Evolutionary conservation across 345 rosid species (phyloP).

Genomic region (Hibiscus syriacus): DNA sequence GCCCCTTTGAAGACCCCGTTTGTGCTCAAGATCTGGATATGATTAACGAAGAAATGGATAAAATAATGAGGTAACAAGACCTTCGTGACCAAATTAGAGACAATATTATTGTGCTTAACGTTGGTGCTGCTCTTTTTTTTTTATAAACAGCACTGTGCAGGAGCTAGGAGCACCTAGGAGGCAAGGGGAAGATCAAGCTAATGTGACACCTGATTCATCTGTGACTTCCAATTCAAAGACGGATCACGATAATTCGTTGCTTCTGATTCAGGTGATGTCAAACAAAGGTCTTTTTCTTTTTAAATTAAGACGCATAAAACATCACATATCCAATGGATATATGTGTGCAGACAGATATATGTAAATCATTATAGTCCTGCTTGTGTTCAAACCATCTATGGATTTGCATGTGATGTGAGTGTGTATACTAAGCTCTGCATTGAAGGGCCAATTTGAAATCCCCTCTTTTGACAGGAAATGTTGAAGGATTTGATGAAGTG

Average conservation of each 20-base stretch:
- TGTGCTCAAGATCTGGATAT: constrained; percentile 41
- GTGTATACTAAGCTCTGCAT: not conserved
- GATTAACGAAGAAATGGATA: constrained; percentile 47
- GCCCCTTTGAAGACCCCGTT: constrained; percentile 28
- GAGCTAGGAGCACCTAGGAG: constrained; percentile 36
- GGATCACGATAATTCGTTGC: constrained; percentile 41
- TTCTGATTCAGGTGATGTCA: constrained; percentile 53
- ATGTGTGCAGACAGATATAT: not conserved
- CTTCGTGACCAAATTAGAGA: not conserved
- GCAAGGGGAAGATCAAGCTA: constrained; percentile 48
- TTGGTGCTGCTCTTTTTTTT: constrained; percentile 11
- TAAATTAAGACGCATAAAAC: not conserved
- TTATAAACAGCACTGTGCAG: constrained; percentile 41
- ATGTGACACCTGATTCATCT: constrained; percentile 59
- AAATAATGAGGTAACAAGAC: constrained; percentile 43
- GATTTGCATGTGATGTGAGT: not conserved
- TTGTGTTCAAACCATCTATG: not conserved
- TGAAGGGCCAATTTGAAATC: not conserved
- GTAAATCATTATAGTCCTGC: not conserved
- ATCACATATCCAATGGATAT: not conserved
- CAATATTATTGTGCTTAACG: constrained; percentile 6
- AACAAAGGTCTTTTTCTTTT: not conserved
- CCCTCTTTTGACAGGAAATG: constrained; percentile 44
- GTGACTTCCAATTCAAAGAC: constrained; percentile 40
- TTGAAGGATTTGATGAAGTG: constrained; percentile 63